These are phyloP conservation scores for Trametes villosa DNA, from an alignment of 768 basidiomycete species.

Conservation along the genomic window DNA sequence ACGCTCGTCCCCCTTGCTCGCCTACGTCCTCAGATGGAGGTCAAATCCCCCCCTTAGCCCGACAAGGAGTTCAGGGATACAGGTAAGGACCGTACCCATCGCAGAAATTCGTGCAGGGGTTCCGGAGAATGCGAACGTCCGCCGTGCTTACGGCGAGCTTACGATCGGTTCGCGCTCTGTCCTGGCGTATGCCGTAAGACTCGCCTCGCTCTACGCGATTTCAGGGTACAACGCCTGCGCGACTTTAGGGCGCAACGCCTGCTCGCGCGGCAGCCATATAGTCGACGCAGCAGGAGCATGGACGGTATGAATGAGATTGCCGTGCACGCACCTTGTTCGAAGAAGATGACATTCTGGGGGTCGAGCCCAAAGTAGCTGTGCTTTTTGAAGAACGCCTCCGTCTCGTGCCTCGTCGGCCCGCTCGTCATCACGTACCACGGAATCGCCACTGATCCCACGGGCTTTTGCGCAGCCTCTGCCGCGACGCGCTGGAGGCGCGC, in stretches of 20 bases:
- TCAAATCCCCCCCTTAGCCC: no score
- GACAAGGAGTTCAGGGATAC: no score
- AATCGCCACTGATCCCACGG: conserved; percentile 67
- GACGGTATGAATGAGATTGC: background rate
- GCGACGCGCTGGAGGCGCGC: conserved; percentile 80
- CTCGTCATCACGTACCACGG: conserved; percentile 99
- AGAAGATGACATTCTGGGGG: conserved; percentile 82
- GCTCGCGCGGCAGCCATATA: no score
- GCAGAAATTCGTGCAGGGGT: no score
- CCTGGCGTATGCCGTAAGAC: background rate
- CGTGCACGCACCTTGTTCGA: conserved; percentile 83
- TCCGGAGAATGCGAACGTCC: background rate
- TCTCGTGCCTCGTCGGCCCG: conserved; percentile 88
- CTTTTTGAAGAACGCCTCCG: conserved; percentile 81
- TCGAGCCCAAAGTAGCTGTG: conserved; percentile 84
- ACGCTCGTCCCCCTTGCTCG: no score
- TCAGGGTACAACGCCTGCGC: background rate
- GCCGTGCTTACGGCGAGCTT: background rate
- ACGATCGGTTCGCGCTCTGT: background rate
- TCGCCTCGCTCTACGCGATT: background rate
- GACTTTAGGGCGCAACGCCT: background rate
- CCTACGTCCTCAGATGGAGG: no score
- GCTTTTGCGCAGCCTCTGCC: conserved; percentile 54
- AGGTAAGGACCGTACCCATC: no score
- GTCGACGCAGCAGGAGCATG: background rate